phyloP scores from a whole-genome alignment of 2,329 filamentous ascomycete genomes.

The Clonostachys chloroleuca region DNA sequence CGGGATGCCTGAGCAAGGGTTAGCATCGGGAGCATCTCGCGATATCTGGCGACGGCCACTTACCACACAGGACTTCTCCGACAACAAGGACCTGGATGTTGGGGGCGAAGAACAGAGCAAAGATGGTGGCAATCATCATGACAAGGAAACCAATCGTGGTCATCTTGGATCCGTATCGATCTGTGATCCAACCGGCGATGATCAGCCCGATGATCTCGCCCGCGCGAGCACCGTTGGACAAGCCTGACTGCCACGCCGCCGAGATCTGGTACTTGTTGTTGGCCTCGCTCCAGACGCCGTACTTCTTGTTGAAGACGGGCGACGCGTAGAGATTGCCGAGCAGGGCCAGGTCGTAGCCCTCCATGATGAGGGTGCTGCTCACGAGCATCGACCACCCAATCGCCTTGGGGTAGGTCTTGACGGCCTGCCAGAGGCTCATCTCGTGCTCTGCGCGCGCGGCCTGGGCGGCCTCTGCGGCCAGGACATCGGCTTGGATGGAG shows the following conservation, averaged over 20 bases:
- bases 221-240: constrained; percentile 47
- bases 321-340: constrained; percentile 44
- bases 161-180: constrained; percentile 44
- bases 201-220: constrained; percentile 53
- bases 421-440: constrained; percentile 31
- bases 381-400: constrained; percentile 41
- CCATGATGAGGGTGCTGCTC: constrained; percentile 43
- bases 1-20: constrained; percentile 35
- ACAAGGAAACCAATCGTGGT: constrained; percentile 42
- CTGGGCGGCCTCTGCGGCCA: constrained; percentile 30
- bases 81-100: constrained; percentile 39
- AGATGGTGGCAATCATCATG: constrained; percentile 43
- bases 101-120: constrained; percentile 47
- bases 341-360: constrained; percentile 46
- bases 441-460: constrained; percentile 32
- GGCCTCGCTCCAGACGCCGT: constrained; percentile 26
- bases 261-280: constrained; percentile 39
- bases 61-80: constrained; percentile 39
- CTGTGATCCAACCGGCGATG: constrained; percentile 45
- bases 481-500: constrained; percentile 10
- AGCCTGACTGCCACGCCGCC: constrained; percentile 51
- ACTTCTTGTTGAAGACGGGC: constrained; percentile 36
- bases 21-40: background rate
- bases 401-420: constrained; percentile 38
- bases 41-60: constrained; percentile 5